Conservation (phyloP, 202 grass and related monocot genomes). For the Dendrocalamus latiflorus region DNA sequence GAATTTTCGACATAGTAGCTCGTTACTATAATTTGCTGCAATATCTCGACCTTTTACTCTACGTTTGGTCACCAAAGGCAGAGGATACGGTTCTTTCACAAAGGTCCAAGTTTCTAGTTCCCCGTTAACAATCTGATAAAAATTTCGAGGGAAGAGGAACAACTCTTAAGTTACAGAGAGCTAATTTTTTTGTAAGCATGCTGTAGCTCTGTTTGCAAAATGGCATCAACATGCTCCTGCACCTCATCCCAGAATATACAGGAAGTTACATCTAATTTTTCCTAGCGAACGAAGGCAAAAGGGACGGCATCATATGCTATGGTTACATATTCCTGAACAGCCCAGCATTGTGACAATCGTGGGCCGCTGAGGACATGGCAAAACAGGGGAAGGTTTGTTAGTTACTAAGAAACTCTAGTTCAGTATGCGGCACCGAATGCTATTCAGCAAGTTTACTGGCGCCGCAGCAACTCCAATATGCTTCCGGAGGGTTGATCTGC, state of each 20-base stretch:
- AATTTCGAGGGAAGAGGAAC: neutral
- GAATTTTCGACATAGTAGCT: neutral
- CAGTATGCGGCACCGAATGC: slow-evolving; percentile 26
- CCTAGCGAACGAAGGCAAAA: slow-evolving; percentile 3
- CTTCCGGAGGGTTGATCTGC: slow-evolving; percentile 10
- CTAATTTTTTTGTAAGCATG: neutral
- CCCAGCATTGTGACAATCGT: neutral
- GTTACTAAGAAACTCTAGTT: slow-evolving; percentile 22
- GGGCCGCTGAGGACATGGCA: neutral
- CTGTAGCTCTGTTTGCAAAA: neutral
- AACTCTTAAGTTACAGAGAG: neutral
- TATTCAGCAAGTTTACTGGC: slow-evolving; percentile 3
- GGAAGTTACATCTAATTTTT: slow-evolving; percentile 3
- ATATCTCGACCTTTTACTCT: neutral
- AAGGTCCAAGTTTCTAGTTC: neutral
- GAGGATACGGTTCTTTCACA: neutral
- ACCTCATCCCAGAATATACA: slow-evolving; percentile 12
- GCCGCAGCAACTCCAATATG: neutral
- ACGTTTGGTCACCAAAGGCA: neutral
- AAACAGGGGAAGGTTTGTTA: slow-evolving; percentile 18
- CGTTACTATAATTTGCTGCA: neutral
- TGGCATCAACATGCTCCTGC: neutral
- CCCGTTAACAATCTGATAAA: neutral
- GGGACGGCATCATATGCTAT: neutral
- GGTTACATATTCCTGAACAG: slow-evolving; percentile 13